Conservation (phyloP, 2,329 filamentous ascomycete species). For the Colletotrichum ledebouriae region DNA sequence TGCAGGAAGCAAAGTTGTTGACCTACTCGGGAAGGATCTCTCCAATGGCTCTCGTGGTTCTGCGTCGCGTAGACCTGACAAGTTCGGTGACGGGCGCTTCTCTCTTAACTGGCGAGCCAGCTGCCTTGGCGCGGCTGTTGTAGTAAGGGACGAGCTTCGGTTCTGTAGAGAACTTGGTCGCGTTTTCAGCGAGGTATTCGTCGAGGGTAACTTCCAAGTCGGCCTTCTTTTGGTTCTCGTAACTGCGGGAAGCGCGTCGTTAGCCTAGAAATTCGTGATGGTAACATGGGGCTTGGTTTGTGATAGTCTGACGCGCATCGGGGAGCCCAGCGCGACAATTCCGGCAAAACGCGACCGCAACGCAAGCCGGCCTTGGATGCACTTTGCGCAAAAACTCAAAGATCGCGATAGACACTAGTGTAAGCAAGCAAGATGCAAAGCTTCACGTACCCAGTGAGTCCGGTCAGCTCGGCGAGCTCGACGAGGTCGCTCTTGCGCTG, state of each 20-base stretch:
- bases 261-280: constrained; percentile 40
- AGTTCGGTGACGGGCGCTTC: constrained; percentile 58
- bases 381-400: constrained; percentile 10
- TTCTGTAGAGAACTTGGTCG: constrained; percentile 73
- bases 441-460: constrained; percentile 77
- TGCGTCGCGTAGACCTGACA: constrained; percentile 62
- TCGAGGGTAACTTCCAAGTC: constrained; percentile 85
- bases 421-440: constrained; percentile 16
- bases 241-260: constrained; percentile 60
- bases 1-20: neutral
- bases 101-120: constrained; percentile 73
- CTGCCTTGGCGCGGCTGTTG: constrained; percentile 71
- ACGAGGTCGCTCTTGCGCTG: constrained; percentile 87
- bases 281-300: constrained; percentile 41
- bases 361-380: neutral
- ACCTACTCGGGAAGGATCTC: constrained; percentile 62
- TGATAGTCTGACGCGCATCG: constrained; percentile 41
- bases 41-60: constrained; percentile 59
- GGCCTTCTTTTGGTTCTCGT: constrained; percentile 79
- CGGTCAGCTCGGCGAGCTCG: constrained; percentile 79
- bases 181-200: constrained; percentile 78
- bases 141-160: constrained; percentile 81
- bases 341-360: constrained; percentile 35
- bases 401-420: neutral
- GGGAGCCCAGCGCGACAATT: constrained; percentile 37